These are phyloP conservation scores for Microascus cirrosus DNA, from an alignment of 2,329 filamentous ascomycete species.

Conservation along the genomic window DNA sequence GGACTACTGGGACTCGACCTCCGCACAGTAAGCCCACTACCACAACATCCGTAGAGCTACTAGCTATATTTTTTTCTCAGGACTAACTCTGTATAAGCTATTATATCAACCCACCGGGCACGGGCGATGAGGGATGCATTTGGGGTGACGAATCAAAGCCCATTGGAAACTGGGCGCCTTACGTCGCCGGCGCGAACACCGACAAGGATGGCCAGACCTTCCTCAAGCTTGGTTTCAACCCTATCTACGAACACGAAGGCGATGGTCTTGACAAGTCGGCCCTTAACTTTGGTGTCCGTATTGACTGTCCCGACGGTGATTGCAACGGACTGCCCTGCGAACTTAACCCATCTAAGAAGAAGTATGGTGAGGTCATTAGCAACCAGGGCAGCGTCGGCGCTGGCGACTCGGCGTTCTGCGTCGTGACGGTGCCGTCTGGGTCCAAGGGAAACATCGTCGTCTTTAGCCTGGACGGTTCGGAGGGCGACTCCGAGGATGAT, in stretches of 20 bases:
- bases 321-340: constrained; percentile 68
- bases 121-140: constrained; percentile 51
- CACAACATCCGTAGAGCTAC: constrained; percentile 9
- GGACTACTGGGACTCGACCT: constrained; percentile 60
- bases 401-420: constrained; percentile 60
- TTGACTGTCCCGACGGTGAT: constrained; percentile 53
- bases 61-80: background rate
- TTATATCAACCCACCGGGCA: constrained; percentile 69
- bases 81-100: constrained; percentile 32
- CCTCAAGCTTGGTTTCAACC: constrained; percentile 69
- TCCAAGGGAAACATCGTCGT: constrained; percentile 57
- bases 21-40: constrained; percentile 53
- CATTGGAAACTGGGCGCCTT: constrained; percentile 67
- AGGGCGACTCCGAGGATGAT: constrained; percentile 11
- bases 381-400: constrained; percentile 45
- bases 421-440: constrained; percentile 62
- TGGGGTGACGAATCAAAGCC: constrained; percentile 57
- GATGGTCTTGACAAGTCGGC: constrained; percentile 40
- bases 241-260: constrained; percentile 58
- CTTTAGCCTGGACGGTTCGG: constrained; percentile 33
- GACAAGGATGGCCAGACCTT: constrained; percentile 54
- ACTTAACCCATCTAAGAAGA: constrained; percentile 49
- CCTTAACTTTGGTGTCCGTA: constrained; percentile 57
- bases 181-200: constrained; percentile 66
- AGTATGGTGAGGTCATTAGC: constrained; percentile 48